These are phyloP conservation scores for Circinella umbellata DNA, from an alignment of 371 early-diverging fungal species.

Conservation along the genomic window DNA sequence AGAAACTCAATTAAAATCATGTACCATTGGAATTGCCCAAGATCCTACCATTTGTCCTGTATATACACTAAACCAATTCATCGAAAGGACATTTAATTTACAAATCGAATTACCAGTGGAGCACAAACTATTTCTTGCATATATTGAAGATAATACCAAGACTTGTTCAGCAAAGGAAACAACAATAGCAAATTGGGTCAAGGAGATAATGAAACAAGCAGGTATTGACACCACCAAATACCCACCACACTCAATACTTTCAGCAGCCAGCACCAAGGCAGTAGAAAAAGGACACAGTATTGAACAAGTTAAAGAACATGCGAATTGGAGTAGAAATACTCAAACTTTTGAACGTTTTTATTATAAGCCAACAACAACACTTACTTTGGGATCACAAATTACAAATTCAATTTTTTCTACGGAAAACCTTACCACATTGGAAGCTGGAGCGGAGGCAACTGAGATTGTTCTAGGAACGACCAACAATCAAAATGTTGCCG, in stretches of 20 bases:
- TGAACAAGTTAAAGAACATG: conserved; percentile 10
- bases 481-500: too few relatives aligned
- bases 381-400: background rate
- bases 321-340: conserved; percentile 10
- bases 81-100: conserved; percentile 4
- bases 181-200: background rate
- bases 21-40: conserved; percentile 11
- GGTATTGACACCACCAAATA: background rate
- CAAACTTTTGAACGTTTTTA: conserved; percentile 18
- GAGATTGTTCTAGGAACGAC: too few relatives aligned
- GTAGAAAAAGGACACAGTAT: conserved; percentile 5
- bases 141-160: background rate
- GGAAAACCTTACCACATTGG: conserved; percentile 2
- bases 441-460: too few relatives aligned
- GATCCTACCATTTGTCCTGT: conserved; percentile 13
- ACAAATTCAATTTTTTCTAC: conserved; percentile 7
- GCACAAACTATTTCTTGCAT: conserved; percentile 1
- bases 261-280: conserved; percentile 11
- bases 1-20: conserved; percentile 17
- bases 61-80: conserved; percentile 10
- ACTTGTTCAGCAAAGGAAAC: background rate
- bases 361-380: background rate
- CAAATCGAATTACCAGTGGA: background rate
- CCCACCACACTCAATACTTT: conserved; percentile 2
- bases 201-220: background rate